These are phyloP conservation scores for Neopestalotiopsis clavispora DNA, from an alignment of 2,329 filamentous ascomycete genomes.

Conservation along the genomic window DNA sequence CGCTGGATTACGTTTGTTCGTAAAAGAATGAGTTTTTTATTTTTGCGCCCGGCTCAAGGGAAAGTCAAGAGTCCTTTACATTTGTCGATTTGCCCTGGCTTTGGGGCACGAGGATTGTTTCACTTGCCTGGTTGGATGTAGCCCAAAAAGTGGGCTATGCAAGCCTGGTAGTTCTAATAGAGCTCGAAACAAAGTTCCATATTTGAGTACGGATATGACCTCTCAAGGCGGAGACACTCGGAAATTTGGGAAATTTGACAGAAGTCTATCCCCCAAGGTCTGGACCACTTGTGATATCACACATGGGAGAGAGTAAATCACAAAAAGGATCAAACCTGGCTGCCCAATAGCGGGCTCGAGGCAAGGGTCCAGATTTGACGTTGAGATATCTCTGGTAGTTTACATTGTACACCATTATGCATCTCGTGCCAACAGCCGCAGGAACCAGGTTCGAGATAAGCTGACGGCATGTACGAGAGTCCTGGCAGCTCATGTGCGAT, in stretches of 20 bases:
- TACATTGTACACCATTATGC: neutral
- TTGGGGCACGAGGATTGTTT: neutral
- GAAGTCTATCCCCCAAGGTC: neutral
- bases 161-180: neutral
- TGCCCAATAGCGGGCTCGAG: neutral
- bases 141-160: neutral
- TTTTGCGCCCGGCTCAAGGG: too few species aligned
- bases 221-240: neutral
- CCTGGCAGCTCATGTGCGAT: too few species aligned
- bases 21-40: too few species aligned
- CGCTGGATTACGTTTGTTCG: neutral
- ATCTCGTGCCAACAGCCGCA: neutral
- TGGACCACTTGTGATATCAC: neutral
- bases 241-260: conserved; percentile 9
- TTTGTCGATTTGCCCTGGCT: neutral
- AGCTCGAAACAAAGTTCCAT: neutral
- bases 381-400: neutral
- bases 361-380: neutral
- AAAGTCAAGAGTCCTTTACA: neutral
- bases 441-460: neutral
- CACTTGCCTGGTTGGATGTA: neutral
- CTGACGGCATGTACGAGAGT: neutral
- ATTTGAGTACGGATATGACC: neutral
- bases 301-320: neutral
- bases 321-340: neutral